Base-by-base conservation (phyloP, 1,284 basidiomycete species). In the Trichosporon coremiiforme region DNA sequence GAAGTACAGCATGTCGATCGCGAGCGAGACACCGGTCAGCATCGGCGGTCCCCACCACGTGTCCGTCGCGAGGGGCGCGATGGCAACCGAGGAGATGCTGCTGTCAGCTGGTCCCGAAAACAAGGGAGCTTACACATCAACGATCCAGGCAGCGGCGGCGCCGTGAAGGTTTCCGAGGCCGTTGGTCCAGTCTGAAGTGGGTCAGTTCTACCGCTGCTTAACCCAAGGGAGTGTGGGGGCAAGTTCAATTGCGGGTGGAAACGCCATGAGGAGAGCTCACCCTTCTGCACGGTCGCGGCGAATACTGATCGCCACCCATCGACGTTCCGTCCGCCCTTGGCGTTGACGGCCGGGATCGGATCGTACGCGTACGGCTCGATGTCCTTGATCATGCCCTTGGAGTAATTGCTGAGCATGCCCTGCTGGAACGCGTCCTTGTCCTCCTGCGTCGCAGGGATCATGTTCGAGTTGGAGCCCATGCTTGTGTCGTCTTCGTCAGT, bases 11-110 rank as follows among this genome's bases (percentile, higher is more conserved):
- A 77, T 73, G 66, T 81, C 75, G 41, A 82, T 71, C 17, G 73
- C 69, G 15, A 80, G 63, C 17, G 74, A 74, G 2, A 81, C 79
- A n/a, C 80, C 80, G 1, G 69, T 68, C 6, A 75, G 57, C 75
- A 79, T 77, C 1, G 79, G 80, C 45, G 72, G 70, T 33, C 77
- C 79, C 80, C 80, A 82, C 70, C 80, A 82, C 12, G 66, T 75
- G 2, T 76, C 75, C 9, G 79, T 78, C n/a, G 69, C 67, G 5
- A 80, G 67, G 1, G 67, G 29, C 22, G 47, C 67, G 31, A 71
- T 41, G 12, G 67, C 73, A 1, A 55, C 45, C 0, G 70, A 69
- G 5, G 67, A 62, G 57, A 62, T 62, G 33, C 57, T 67, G 29
- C 38, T 13, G 57, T 62, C 57, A 62, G 57, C 31, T 15, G 25